Evolutionary conservation across 441 rosid species (phyloP).

Genomic region (Cnidoscolus chayamansa): DNA sequence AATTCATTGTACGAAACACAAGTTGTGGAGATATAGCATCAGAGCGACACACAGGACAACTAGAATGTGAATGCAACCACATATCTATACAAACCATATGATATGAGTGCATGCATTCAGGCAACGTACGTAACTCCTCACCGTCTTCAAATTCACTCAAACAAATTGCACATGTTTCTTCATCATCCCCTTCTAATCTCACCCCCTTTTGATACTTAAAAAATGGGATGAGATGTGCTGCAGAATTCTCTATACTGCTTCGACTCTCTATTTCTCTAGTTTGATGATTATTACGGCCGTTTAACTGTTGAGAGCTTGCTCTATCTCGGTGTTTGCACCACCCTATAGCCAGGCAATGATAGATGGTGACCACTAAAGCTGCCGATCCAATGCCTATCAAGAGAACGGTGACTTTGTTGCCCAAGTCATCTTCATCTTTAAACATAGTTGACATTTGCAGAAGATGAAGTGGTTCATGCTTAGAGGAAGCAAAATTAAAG

Average conservation of each 20-base stretch:
- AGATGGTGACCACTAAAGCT: conserved; percentile 34
- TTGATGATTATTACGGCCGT: too few relatives aligned
- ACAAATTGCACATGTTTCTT: conserved; percentile 57
- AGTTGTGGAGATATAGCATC: conserved; percentile 28
- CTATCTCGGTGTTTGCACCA: conserved; percentile 22
- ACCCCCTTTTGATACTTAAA: conserved; percentile 35
- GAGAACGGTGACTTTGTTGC: conserved; percentile 19
- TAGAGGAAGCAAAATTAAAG: conserved; percentile 3
- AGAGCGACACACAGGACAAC: conserved; percentile 80
- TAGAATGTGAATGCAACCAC: conserved; percentile 82
- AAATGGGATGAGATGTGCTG: conserved; percentile 35
- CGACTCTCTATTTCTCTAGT: background rate
- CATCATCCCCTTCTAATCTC: conserved; percentile 19
- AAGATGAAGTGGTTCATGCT: too few relatives aligned
- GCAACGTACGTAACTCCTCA: conserved; percentile 60
- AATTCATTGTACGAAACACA: background rate
- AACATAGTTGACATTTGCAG: conserved; percentile 22
- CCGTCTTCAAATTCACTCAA: conserved; percentile 65
- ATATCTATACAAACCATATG: conserved; percentile 77
- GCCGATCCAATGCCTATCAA: conserved; percentile 32
- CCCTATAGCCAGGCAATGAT: conserved; percentile 34
- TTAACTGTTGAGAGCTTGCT: too few relatives aligned
- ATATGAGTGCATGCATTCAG: conserved; percentile 67
- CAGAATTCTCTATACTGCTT: conserved; percentile 28
- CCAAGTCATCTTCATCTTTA: background rate